Base-by-base conservation (phyloP, 164 flowering plant species). In the Magnolia changhungtana region DNA sequence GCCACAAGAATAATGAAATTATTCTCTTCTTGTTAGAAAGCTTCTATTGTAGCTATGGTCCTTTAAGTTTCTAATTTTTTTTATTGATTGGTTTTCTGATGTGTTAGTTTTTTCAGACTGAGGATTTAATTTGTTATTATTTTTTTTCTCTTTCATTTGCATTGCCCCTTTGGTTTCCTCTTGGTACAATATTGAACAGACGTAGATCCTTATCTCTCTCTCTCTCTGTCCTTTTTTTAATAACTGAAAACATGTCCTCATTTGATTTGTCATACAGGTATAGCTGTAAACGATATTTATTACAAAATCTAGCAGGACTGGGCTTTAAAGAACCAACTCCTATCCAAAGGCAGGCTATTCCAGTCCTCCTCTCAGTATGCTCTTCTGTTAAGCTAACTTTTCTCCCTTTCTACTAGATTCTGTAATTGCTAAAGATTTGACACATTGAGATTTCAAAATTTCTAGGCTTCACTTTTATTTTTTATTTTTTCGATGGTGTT, bases 271-370 rank as follows among this genome's bases (percentile, higher is more conserved):
- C 78, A 29, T 64, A 73, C 91, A 95, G 99, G 80, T 92, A 86
- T 84, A 73, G 72, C 58, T 93, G 98, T 77, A 82, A 81, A 61
- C 74, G 87, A 52, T 90, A 88, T 79, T 68, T 95, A 74, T 74
- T 92, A 7, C 87, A 70, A 75, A 93, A 93, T 81, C 79, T 92
- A 71, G 86, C 84, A 63, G 88, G 87, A 80, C 92, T 90, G 82
- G 97, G 98, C 82, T 92, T 86, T 75, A 87, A 84, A 79, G 99
- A 95, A 78, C 99, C 99, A 80, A 95, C 99, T 68, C 96, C 99
- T 74, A 95, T 95, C 71, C 99, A 95, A 89, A 89, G 95, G 92
- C 99, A 95, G 96, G 96, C 97, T 83, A 92, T 95, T 86, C 94
- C 99, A 80, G 87, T 91, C 74, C 93, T 95, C 75, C 82, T 95